These are phyloP conservation scores for Aureobasidium leucospermi DNA, from an alignment of 2,329 filamentous ascomycete species.

Conservation along the genomic window DNA sequence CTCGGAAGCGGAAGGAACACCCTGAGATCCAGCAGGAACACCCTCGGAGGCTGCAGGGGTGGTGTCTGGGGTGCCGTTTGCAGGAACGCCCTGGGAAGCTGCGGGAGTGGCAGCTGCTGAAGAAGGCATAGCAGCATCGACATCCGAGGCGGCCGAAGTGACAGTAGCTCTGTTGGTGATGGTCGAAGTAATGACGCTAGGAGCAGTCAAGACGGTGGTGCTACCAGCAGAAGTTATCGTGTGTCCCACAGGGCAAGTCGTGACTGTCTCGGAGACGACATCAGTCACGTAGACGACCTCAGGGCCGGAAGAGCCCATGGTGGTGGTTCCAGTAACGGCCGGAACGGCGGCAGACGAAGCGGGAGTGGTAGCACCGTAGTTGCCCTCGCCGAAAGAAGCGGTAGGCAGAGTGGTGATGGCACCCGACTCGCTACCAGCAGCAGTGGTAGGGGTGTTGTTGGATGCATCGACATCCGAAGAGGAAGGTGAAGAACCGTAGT, in stretches of 20 bases:
- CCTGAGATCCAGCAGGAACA: not conserved
- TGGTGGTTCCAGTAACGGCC: not conserved
- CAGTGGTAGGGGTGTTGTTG: not conserved
- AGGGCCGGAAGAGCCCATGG: not conserved
- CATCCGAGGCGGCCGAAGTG: not conserved
- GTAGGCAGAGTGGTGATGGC: not conserved
- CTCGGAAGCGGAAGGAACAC: not conserved
- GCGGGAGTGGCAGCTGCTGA: not conserved
- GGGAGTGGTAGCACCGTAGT: not conserved
- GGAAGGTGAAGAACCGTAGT: not conserved
- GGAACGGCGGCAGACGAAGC: not conserved
- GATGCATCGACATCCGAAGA: conserved; percentile 1
- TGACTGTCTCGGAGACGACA: conserved; percentile 9
- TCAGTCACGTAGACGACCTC: conserved; percentile 14
- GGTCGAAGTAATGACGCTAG: conserved; percentile 9
- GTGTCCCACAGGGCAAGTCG: conserved; percentile 13
- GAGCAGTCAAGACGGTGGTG: conserved; percentile 11
- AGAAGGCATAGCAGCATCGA: not conserved
- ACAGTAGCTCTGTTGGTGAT: not conserved
- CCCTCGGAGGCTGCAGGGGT: not conserved
- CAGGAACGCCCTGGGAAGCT: not conserved
- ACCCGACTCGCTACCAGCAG: not conserved
- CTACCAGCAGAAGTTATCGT: not conserved
- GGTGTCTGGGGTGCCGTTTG: not conserved
- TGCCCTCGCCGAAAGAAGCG: not conserved